Conservation (phyloP, 768 basidiomycete species). For the Suillus lakei region DNA sequence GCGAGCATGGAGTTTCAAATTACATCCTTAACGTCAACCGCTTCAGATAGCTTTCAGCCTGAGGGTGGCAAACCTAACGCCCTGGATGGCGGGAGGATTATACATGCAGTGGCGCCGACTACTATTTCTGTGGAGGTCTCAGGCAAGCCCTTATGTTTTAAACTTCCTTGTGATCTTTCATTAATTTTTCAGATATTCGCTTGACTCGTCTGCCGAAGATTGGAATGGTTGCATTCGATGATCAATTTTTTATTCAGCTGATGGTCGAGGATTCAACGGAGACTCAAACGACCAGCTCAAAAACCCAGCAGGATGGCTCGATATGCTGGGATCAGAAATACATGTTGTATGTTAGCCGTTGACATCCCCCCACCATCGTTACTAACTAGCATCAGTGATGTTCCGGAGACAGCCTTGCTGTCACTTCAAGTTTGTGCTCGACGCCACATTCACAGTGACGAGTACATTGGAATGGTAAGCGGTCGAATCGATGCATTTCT, state of each 20-base stretch:
- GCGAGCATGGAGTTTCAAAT: background rate
- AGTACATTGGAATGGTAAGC: background rate
- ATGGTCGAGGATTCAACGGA: background rate
- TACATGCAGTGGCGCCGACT: background rate
- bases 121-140: background rate
- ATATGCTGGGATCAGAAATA: background rate
- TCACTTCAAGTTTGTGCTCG: background rate
- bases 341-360: background rate
- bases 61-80: background rate
- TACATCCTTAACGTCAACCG: too few species aligned
- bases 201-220: conserved; percentile 6
- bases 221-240: background rate
- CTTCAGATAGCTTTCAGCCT: background rate
- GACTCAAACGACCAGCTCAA: background rate
- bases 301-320: conserved; percentile 1
- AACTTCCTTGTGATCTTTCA: background rate
- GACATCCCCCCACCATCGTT: background rate
- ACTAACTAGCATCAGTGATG: background rate
- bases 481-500: background rate
- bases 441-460: background rate
- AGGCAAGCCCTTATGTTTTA: background rate
- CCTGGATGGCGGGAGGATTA: background rate
- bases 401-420: background rate
- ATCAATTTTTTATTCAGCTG: conserved; percentile 6
- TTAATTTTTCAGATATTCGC: background rate